A percentile compares a stretch with the other conserved stretches of the same genome.
These are phyloP conservation scores for Acorus gramineus DNA, from an alignment of 106 monocot species.

Conservation along the genomic window DNA sequence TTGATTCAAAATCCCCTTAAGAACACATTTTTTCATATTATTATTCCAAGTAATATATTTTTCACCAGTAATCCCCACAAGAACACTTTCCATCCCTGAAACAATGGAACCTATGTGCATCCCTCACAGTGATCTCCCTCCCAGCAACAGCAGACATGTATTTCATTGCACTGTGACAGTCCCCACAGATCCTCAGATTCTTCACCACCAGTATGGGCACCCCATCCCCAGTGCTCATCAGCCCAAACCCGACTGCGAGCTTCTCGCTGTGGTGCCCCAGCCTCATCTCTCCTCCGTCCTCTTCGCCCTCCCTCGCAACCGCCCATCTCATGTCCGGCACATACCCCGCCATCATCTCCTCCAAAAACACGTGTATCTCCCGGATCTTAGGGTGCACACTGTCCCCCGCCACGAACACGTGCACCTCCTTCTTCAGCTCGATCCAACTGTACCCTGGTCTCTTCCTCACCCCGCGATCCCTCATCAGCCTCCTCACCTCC, in stretches of 20 bases:
- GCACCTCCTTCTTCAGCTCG: conserved; percentile 40
- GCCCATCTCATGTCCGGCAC: conserved; percentile 34
- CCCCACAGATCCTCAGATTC: conserved; percentile 79
- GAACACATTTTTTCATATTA: not conserved
- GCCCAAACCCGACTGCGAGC: conserved; percentile 59
- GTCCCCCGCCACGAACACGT: conserved; percentile 63
- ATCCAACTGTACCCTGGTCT: conserved; percentile 60
- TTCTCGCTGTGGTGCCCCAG: conserved; percentile 54
- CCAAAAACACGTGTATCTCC: conserved; percentile 29
- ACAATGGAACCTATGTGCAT: conserved; percentile 70
- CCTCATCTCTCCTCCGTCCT: conserved; percentile 23
- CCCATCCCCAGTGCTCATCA: conserved; percentile 43
- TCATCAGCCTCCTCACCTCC: conserved; percentile 36
- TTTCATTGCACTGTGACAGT: conserved; percentile 69
- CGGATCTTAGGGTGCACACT: conserved; percentile 32
- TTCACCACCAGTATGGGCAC: conserved; percentile 59
- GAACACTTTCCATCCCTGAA: conserved; percentile 61
- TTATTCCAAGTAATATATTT: not conserved
- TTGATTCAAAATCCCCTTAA: no score
- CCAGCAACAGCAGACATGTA: conserved; percentile 32
- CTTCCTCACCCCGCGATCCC: conserved; percentile 35
- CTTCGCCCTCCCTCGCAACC: conserved; percentile 13
- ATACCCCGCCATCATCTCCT: conserved; percentile 26
- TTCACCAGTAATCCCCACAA: conserved; percentile 79
- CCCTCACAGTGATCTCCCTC: conserved; percentile 64